phyloP scores from a whole-genome alignment of 2,329 filamentous ascomycete species.

The Lithohypha guttulata region DNA sequence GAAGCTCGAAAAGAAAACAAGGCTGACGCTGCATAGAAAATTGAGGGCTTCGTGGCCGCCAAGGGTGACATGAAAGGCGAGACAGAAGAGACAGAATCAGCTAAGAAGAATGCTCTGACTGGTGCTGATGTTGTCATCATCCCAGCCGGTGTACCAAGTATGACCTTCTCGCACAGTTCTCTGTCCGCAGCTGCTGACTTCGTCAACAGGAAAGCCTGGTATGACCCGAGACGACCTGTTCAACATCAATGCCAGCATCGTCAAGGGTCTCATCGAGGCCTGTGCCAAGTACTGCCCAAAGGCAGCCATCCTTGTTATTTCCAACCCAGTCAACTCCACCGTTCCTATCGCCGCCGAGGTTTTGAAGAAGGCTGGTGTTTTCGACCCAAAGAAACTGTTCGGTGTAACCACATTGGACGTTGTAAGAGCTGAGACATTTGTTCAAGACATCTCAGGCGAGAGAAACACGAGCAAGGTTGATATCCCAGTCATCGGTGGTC shows the following conservation, averaged over 20 bases:
- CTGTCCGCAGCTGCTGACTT: slow-evolving; percentile 19
- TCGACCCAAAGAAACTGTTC: slow-evolving; percentile 91
- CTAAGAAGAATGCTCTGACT: slow-evolving; percentile 77
- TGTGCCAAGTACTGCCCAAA: slow-evolving; percentile 82
- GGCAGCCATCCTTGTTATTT: slow-evolving; percentile 92
- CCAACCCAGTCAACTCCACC: slow-evolving; percentile 98
- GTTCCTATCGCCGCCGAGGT: slow-evolving; percentile 96
- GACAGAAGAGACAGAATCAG: slow-evolving; percentile 51
- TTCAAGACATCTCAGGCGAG: slow-evolving; percentile 72
- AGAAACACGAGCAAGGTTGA: slow-evolving; percentile 70
- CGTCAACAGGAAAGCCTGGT: slow-evolving; percentile 76
- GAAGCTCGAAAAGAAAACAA: neutral
- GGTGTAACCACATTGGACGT: slow-evolving; percentile 98
- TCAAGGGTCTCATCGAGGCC: slow-evolving; percentile 83
- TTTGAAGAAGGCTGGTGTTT: slow-evolving; percentile 83
- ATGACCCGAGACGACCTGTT: slow-evolving; percentile 99
- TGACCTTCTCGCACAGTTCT: slow-evolving; percentile 28
- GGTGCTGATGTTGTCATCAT: slow-evolving; percentile 95
- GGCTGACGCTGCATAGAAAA: slow-evolving; percentile 50
- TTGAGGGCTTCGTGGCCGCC: slow-evolving; percentile 76
- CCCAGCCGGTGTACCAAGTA: slow-evolving; percentile 94
- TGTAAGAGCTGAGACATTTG: slow-evolving; percentile 94
- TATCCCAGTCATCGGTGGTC: slow-evolving; percentile 89
- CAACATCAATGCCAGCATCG: slow-evolving; percentile 98
- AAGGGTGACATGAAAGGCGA: slow-evolving; percentile 23